Conservation (phyloP, 108 stramenopile genomes). For the Pseudonitzschia pungens region DNA sequence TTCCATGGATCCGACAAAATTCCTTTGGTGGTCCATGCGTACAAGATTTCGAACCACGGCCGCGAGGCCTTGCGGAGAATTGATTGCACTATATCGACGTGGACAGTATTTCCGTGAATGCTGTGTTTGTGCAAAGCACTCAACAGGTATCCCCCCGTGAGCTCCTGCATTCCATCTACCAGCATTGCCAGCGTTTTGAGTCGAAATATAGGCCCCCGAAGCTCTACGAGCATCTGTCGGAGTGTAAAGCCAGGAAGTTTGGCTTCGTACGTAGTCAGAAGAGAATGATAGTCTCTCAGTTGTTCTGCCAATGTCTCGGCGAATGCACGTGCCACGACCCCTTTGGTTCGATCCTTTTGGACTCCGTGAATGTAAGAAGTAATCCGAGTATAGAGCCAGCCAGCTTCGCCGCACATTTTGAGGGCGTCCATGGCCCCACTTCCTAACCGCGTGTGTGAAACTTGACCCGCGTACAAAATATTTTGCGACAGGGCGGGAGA, state of each 20-base stretch:
- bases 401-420: conserved; percentile 72
- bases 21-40: conserved; percentile 70
- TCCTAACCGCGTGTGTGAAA: conserved; percentile 45
- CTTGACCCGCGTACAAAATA: conserved; percentile 25
- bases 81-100: conserved; percentile 58
- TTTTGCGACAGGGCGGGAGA: conserved; percentile 24
- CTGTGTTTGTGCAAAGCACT: conserved; percentile 71
- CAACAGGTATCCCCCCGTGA: conserved; percentile 84
- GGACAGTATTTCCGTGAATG: conserved; percentile 78
- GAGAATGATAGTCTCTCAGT: conserved; percentile 66
- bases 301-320: conserved; percentile 67
- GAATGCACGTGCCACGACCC: conserved; percentile 72
- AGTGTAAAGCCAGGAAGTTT: conserved; percentile 61
- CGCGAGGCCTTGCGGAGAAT: conserved; percentile 59
- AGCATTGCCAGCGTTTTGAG: conserved; percentile 75
- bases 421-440: conserved; percentile 74
- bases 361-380: conserved; percentile 31
- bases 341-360: conserved; percentile 46
- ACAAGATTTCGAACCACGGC: conserved; percentile 77
- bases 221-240: conserved; percentile 64
- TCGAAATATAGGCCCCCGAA: conserved; percentile 54
- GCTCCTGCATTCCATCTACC: conserved; percentile 57
- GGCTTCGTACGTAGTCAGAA: conserved; percentile 68
- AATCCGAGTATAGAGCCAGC: conserved; percentile 78
- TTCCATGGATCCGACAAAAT: conserved; percentile 56